Evolutionary conservation across 2,329 filamentous ascomycete genomes (phyloP), one percentile per base, ranked within the genome.

Genomic region (Cordyceps javanica): DNA sequence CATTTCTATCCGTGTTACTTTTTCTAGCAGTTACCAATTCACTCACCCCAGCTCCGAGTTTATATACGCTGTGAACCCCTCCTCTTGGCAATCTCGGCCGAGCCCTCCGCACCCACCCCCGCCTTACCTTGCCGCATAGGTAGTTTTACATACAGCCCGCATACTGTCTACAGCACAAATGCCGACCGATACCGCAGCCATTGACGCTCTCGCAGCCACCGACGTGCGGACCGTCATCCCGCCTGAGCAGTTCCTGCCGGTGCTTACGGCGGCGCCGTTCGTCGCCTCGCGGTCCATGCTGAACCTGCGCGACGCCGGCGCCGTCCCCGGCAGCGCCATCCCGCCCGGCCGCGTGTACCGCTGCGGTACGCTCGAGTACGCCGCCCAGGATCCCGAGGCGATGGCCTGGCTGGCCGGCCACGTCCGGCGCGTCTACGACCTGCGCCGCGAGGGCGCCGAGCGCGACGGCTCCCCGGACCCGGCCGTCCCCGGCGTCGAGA

Each of bases 271-370:
- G n/a, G 63, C 75, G 8, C 80, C 79, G 8, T 82, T 82, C 64
- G 62, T 81, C 60, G 63, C 68, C 55, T 67, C 77, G 28, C 72
- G 70, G 26, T 75, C 76, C 36, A 76, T 79, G 28, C 75, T 81
- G 71, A 82, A 82, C 69, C 68, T 76, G 52, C 78, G 79, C 51
- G 79, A 82, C 63, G 64, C 80, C 13, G 80, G 78, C 54, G 68
- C 73, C 28, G 66, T 81, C 1, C 73, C 73, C 4, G 70, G 69
- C 38, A 75, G 73, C 59, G 62, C 67, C 6, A 62, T 82, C 58
- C 72, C 73, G 1, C 62, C 72, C 1, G 72, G 73, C 26, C 73
- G 72, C 55, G 70, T 72, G 61, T 81, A 74, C 68, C 78, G 79
- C 60, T 76, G 74, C 59, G 79, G 77, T 41, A 72, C 73, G 16